A percentile compares a stretch with the other conserved stretches of the same genome.
These are phyloP conservation scores for Cryptosporidium parvum DNA, from an alignment of 169 alveolate genomes.

Conservation along the genomic window DNA sequence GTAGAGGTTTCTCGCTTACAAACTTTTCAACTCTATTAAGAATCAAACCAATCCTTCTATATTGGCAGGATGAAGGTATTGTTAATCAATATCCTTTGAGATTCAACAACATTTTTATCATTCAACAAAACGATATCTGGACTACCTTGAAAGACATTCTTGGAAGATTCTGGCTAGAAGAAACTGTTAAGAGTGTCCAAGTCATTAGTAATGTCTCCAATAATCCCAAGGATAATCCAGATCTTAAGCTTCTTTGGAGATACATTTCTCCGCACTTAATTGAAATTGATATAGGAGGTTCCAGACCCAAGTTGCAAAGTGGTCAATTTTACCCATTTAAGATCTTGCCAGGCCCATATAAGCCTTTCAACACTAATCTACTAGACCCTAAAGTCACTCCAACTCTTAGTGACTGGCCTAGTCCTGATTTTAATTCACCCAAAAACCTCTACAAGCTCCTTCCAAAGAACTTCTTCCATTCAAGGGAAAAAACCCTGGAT, in stretches of 20 bases:
- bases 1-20: slow-evolving; percentile 37
- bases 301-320: slow-evolving; percentile 10
- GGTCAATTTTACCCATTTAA: slow-evolving; percentile 68
- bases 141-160: slow-evolving; percentile 34
- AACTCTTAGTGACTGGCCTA: slow-evolving; percentile 38
- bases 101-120: slow-evolving; percentile 21
- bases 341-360: slow-evolving; percentile 54
- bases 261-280: slow-evolving; percentile 49
- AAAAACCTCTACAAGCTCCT: slow-evolving; percentile 29
- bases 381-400: slow-evolving; percentile 6
- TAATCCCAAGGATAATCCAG: slow-evolving; percentile 31
- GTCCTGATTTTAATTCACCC: slow-evolving; percentile 9
- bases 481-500: slow-evolving; percentile 31
- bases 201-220: slow-evolving; percentile 43
- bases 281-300: slow-evolving; percentile 64
- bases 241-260: slow-evolving; percentile 56
- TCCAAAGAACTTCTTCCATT: slow-evolving; percentile 2
- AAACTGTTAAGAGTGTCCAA: slow-evolving; percentile 13
- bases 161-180: slow-evolving; percentile 10
- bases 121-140: slow-evolving; percentile 38
- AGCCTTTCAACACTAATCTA: neutral
- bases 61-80: slow-evolving; percentile 65
- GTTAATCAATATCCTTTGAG: slow-evolving; percentile 51
- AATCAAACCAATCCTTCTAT: slow-evolving; percentile 30
- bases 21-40: slow-evolving; percentile 35